Base-by-base conservation (phyloP, 1,284 basidiomycete genomes). In the Ceratobasidium sp. region DNA sequence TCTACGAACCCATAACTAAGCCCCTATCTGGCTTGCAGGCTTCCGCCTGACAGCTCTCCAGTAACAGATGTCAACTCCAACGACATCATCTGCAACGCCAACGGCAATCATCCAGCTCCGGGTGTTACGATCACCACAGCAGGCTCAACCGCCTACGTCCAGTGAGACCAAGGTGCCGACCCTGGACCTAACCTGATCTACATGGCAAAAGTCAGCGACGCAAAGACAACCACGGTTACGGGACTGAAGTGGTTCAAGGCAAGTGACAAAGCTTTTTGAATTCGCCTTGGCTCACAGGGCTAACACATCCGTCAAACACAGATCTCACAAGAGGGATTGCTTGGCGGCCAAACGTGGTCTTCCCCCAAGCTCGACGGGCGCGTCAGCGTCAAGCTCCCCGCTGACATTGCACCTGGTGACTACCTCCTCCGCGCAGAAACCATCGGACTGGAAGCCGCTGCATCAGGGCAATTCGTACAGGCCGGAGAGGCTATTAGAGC, bases 381-480 rank as follows among this genome's bases (percentile, higher is more conserved):
- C 79, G 87, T 89, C 53, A 86, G 87, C 7, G 89, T 90, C 85
- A 87, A 82, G 0, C 87, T 90, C 77, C 89, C 89, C 0, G 82
- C 81, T 20, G 90, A 89, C 81, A 88, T 90, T 69, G 81, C 85
- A 2, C 80, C 86, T 12, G 89, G 89, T 2, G 84, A 90, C 66
- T 90, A 90, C 79, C 83, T 90, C n/a, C 84, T 90, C 39, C 86
- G 89, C 20, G 84, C 86, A 20, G 89, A 90, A 81, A 83, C 90
- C 71, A 90, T 90, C 76, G 64, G 72, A n/a, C n/a, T n/a, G n/a
- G n/a, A n/a, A n/a, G n/a, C n/a, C n/a, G n/a, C n/a, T n/a, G n/a
- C 49, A 51, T 51, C 49, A 51, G 49, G 49, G 49, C 18, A 51
- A 18, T 15, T 51, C 15, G 18, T 51, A n/a, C 18, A n/a, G 18